Base-by-base conservation (phyloP, 306 rosid genomes). In the Dalbergia oliveri region DNA sequence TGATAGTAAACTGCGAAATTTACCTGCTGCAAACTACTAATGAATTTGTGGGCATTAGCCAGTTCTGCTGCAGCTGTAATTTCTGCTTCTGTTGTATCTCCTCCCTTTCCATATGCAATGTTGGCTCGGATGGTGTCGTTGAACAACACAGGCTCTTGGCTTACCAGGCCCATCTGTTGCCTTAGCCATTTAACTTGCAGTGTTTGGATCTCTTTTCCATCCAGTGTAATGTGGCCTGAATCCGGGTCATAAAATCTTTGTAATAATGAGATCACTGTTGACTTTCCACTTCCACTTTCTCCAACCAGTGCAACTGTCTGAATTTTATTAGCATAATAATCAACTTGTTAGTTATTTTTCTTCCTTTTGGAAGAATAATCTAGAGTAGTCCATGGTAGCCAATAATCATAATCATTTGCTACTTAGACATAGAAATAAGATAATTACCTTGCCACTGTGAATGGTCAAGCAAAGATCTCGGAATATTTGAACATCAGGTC, bases 251-350 rank as follows among this genome's bases (percentile, higher is more conserved):
- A 93, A 75, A 93, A 89, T 53, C 97, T 88, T 49, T 93, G 94
- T 84, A 93, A 41, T 47, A 93, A 56, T 5, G 94, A 87, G 69
- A 93, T 88, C 73, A 93, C 91, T 3, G 97, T 93, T 26, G 97
- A 93, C 72, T 93, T 93, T 47, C 97, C 97, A 66, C 97, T 85
- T 21, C 97, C 97, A 75, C 97, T 93, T 87, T 91, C 97, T 16
- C 97, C 97, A 10, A 91, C 97, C 45, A 93, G 64, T 47, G 96
- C 97, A 69, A 91, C 89, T 6, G 92, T 91, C 94, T 89, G 84
- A 9, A 59, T 57, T 11, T 50, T 43, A 66, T 13, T 11, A 73
- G 8, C 6, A 76, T 5, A 41, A 62, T 5, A 34, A 62, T 60
- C 66, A 65, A 51, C 34, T 14, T 19, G 51, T 82, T 75, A 51